Percentiles rank a stretch among this genome's conserved stretches.
Evolutionary conservation across 257 asterid genomes (phyloP).

Genomic region (Primulina huaijiensis): DNA sequence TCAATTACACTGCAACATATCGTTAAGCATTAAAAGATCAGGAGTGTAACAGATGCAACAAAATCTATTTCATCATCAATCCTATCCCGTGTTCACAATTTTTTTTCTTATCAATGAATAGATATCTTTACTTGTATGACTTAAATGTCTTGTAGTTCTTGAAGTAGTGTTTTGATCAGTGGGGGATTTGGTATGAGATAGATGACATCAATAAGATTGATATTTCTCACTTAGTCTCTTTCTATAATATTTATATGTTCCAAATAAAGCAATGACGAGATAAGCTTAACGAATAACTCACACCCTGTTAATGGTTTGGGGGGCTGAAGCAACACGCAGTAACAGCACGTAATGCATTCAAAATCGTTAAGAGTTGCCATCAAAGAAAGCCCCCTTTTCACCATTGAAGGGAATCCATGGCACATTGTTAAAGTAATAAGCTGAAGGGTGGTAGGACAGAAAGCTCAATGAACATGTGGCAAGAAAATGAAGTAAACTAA

Average conservation of each 20-base stretch:
- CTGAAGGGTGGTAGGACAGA: not conserved
- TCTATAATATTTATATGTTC: not conserved
- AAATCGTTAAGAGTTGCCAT: not conserved
- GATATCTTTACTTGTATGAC: not conserved
- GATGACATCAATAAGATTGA: not conserved
- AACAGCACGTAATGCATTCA: not conserved
- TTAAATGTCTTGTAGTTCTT: not conserved
- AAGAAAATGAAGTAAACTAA: not conserved
- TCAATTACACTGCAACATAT: too few species aligned
- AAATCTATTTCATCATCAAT: not conserved
- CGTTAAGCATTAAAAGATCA: not conserved
- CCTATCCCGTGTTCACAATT: not conserved
- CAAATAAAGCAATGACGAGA: not conserved
- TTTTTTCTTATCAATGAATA: too few species aligned
- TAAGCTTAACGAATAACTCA: not conserved
- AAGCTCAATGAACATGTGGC: not conserved
- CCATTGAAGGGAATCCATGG: not conserved
- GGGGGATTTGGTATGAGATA: not conserved
- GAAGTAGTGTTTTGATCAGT: not conserved
- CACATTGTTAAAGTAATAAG: not conserved
- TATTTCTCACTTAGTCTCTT: not conserved
- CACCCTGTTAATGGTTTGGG: not conserved
- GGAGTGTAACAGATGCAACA: not conserved
- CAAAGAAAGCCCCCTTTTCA: not conserved
- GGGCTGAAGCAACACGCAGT: not conserved